Conservation (phyloP, 345 rosid genomes). For the Crucihimalaya himalaica region DNA sequence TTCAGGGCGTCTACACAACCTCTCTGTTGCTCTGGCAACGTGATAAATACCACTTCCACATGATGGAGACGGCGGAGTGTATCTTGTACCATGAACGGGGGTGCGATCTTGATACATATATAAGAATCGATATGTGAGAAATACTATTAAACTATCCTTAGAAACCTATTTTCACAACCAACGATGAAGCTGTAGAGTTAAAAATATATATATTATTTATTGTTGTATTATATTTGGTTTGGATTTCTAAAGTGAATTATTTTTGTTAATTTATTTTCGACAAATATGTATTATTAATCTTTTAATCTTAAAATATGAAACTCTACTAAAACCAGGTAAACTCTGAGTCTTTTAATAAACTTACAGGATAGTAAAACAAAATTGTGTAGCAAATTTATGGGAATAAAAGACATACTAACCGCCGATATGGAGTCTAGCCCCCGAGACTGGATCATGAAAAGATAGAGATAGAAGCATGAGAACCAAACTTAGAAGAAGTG, state of each 20-base stretch:
- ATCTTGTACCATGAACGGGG: not conserved
- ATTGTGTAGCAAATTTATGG: not conserved
- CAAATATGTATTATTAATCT: too few species aligned
- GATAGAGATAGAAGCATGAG: not conserved
- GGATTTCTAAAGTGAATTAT: too few species aligned
- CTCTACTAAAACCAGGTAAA: too few species aligned
- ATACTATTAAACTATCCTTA: too few species aligned
- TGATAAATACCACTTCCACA: not conserved
- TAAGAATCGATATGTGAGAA: not conserved
- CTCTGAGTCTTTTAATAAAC: too few species aligned
- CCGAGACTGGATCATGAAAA: not conserved
- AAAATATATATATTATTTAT: too few species aligned
- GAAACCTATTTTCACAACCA: too few species aligned
- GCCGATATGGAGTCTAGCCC: not conserved
- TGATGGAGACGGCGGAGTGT: not conserved
- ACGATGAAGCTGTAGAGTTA: too few species aligned
- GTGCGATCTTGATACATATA: not conserved
- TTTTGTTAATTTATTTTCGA: too few species aligned
- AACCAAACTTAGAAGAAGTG: not conserved
- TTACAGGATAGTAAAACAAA: too few species aligned
- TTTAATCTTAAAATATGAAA: too few species aligned
- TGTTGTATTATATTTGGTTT: too few species aligned
- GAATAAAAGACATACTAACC: not conserved
- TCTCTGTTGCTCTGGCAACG: not conserved
- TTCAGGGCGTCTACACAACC: not conserved